phyloP scores from a whole-genome alignment of 1,284 basidiomycete genomes.

The Austropuccinia psidii region DNA sequence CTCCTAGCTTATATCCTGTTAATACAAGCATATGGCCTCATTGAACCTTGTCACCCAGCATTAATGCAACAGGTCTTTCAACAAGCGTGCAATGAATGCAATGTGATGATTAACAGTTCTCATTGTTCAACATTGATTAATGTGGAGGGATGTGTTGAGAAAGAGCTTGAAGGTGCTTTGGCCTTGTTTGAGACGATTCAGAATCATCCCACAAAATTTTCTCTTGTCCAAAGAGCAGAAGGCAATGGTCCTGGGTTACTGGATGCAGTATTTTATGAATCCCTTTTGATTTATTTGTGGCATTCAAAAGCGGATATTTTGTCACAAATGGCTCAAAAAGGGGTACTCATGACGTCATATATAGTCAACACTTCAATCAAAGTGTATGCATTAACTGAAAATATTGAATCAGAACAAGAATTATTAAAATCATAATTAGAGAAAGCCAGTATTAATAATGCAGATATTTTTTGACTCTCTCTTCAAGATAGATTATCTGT shows the following conservation, averaged over 20 bases:
- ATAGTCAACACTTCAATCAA: slow-evolving; percentile 88
- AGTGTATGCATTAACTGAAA: slow-evolving; percentile 67
- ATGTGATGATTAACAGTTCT: slow-evolving; percentile 63
- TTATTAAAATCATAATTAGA: slow-evolving; percentile 85
- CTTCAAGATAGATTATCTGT: too few species aligned
- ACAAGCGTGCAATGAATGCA: slow-evolving; percentile 54
- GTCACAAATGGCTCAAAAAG: slow-evolving; percentile 57
- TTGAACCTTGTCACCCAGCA: slow-evolving; percentile 70
- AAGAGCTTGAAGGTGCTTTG: slow-evolving; percentile 70
- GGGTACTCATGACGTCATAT: slow-evolving; percentile 87
- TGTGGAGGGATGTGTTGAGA: slow-evolving; percentile 72
- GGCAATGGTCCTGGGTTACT: slow-evolving; percentile 50
- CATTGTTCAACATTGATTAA: slow-evolving; percentile 92
- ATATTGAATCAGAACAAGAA: slow-evolving; percentile 62
- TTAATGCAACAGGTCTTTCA: slow-evolving; percentile 71
- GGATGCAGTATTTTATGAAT: slow-evolving; percentile 84
- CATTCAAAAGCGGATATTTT: slow-evolving; percentile 73
- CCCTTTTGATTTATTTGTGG: slow-evolving; percentile 75
- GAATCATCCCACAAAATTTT: slow-evolving; percentile 9
- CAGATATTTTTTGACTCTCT: too few species aligned
- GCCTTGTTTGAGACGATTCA: slow-evolving; percentile 68
- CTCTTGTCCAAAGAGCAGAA: slow-evolving; percentile 35
- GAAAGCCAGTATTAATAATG: too few species aligned
- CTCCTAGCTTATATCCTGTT: slow-evolving; percentile 59
- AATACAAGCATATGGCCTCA: slow-evolving; percentile 78